Conservation (phyloP, 192 early-diverging fungal species). For the Coemansia sp. region DNA sequence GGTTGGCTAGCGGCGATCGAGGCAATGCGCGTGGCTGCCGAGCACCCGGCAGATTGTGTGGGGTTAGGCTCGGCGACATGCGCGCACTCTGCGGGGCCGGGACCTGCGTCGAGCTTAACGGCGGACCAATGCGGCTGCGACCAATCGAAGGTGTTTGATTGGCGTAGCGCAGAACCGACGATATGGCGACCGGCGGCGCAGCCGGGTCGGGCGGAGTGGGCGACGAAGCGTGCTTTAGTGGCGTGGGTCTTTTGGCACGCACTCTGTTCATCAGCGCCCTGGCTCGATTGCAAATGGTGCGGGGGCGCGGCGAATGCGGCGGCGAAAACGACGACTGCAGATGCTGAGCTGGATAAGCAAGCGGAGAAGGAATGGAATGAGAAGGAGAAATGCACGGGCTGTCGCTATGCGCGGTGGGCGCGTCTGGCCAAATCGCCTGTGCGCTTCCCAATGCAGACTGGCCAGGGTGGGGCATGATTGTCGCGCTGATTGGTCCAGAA, state of each 20-base stretch:
- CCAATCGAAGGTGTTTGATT: not conserved
- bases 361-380: conserved; percentile 3
- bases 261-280: conserved; percentile 37
- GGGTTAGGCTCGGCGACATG: not conserved
- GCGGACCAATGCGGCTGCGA: not conserved
- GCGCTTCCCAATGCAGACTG: not conserved
- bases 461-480: conserved; percentile 20
- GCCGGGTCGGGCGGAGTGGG: not conserved
- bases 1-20: conserved; percentile 50
- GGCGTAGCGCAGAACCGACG: conserved; percentile 19
- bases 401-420: not conserved
- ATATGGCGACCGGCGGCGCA: conserved; percentile 17
- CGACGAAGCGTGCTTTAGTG: not conserved
- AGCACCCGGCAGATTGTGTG: not conserved
- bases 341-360: conserved; percentile 16
- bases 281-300: conserved; percentile 45
- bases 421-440: not conserved
- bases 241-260: conserved; percentile 19
- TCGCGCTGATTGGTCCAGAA: conserved; percentile 9
- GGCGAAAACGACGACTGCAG: conserved; percentile 52
- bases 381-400: conserved; percentile 2
- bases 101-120: not conserved
- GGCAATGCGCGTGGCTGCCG: conserved; percentile 32
- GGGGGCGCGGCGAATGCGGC: conserved; percentile 31
- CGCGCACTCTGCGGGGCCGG: not conserved